Conservation (phyloP, 305 asterid species). For the Solanum aculeatissimum region DNA sequence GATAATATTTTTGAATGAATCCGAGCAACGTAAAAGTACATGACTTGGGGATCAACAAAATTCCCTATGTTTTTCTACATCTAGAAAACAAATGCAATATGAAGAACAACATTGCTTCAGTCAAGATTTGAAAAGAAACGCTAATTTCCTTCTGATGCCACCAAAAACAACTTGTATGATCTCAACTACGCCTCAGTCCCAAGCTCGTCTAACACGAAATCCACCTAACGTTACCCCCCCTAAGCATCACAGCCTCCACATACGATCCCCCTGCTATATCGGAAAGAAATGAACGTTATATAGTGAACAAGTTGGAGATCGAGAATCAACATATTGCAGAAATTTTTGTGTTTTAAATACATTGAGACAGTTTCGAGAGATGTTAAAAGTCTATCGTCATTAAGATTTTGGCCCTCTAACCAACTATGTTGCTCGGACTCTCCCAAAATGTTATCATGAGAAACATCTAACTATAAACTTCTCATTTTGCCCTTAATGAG, state of each 20-base stretch:
- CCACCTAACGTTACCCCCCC: not conserved
- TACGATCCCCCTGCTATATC: constrained; percentile 51
- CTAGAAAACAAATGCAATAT: not conserved
- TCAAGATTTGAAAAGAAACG: not conserved
- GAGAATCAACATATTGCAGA: not conserved
- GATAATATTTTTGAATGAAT: not conserved
- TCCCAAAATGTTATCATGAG: not conserved
- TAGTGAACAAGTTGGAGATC: not conserved
- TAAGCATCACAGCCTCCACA: constrained; percentile 70
- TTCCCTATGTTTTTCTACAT: not conserved
- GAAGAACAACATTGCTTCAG: not conserved
- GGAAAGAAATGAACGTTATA: not conserved
- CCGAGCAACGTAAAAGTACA: not conserved
- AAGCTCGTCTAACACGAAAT: not conserved
- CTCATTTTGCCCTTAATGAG: no score
- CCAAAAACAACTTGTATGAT: not conserved
- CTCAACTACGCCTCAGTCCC: not conserved
- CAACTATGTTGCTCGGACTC: not conserved
- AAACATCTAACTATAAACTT: no score
- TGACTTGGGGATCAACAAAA: not conserved
- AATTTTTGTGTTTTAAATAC: not conserved
- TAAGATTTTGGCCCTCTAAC: not conserved
- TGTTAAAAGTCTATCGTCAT: not conserved
- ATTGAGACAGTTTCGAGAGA: not conserved
- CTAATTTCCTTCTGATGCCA: not conserved